Conservation (phyloP, 176 grass and related monocot genomes). For the Oryza punctata region DNA sequence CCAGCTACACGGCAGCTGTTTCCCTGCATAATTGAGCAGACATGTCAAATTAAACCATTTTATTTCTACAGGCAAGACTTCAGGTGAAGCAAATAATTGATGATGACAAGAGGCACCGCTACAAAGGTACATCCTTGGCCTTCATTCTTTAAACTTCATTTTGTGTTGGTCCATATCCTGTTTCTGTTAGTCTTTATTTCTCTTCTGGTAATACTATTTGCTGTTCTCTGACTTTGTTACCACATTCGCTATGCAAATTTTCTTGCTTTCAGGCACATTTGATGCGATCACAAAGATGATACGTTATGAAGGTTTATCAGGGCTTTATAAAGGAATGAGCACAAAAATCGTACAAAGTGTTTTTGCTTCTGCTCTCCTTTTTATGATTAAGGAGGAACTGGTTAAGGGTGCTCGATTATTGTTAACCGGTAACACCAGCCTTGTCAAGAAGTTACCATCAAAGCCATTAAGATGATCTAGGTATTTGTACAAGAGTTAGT, state of each 20-base stretch:
- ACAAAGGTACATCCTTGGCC: slow-evolving; percentile 56
- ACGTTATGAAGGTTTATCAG: slow-evolving; percentile 66
- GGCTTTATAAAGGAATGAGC: slow-evolving; percentile 94
- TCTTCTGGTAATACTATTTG: neutral
- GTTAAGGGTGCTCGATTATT: slow-evolving; percentile 82
- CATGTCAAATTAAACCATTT: neutral
- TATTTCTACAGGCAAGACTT: slow-evolving; percentile 73
- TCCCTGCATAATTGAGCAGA: slow-evolving; percentile 1
- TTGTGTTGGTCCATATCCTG: slow-evolving; percentile 3
- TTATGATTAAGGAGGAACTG: slow-evolving; percentile 98
- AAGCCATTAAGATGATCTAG: slow-evolving; percentile 47
- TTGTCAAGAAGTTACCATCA: slow-evolving; percentile 51
- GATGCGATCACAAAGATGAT: slow-evolving; percentile 87
- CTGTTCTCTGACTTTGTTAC: neutral
- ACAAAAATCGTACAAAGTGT: slow-evolving; percentile 98
- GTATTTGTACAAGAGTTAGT: slow-evolving; percentile 7
- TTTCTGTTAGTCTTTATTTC: neutral
- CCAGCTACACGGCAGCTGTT: neutral
- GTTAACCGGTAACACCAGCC: slow-evolving; percentile 59
- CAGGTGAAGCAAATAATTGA: slow-evolving; percentile 64
- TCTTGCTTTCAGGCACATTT: slow-evolving; percentile 66
- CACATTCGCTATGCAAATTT: neutral
- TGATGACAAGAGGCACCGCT: slow-evolving; percentile 68
- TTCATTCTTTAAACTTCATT: slow-evolving; percentile 1
- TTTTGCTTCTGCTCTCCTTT: slow-evolving; percentile 91